Conservation (phyloP, 2,329 filamentous ascomycete genomes). For the Apiospora saccharicola region DNA sequence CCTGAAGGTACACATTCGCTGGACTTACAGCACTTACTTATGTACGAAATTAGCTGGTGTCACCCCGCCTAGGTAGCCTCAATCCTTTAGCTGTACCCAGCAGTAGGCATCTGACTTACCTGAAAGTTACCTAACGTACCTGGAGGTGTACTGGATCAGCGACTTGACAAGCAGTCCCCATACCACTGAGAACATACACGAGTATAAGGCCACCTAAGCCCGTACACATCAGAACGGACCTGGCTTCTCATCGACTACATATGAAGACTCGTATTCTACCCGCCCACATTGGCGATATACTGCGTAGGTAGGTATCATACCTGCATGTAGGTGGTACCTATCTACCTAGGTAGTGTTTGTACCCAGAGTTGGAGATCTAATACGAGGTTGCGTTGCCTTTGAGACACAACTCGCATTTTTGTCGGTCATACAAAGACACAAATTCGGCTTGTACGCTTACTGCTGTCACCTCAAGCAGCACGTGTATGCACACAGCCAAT, state of each 20-base stretch:
- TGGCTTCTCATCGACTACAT: not conserved
- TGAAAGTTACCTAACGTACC: slow-evolving; percentile 1
- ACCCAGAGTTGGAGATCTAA: not conserved
- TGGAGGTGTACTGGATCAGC: not conserved
- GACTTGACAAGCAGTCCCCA: not conserved
- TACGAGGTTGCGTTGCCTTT: slow-evolving; percentile 6
- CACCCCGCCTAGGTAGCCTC: not conserved
- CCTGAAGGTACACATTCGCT: not conserved
- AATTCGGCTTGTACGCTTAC: not conserved
- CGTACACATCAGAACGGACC: not conserved
- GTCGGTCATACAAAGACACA: not conserved
- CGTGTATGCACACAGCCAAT: not conserved
- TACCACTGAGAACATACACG: not conserved
- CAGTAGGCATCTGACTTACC: slow-evolving; percentile 14
- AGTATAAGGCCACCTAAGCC: not conserved
- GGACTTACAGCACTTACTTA: slow-evolving; percentile 10
- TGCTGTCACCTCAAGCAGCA: not conserved
- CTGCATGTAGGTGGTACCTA: too few relatives aligned
- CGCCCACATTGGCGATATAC: not conserved
- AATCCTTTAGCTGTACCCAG: not conserved
- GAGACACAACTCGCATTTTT: not conserved
- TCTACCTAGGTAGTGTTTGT: not conserved
- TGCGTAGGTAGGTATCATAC: not conserved
- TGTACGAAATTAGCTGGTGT: slow-evolving; percentile 11
- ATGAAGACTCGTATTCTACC: not conserved